Percentiles rank a stretch among this genome's conserved stretches.
Conservation (phyloP, 257 asterid species). For the Plantago major region DNA sequence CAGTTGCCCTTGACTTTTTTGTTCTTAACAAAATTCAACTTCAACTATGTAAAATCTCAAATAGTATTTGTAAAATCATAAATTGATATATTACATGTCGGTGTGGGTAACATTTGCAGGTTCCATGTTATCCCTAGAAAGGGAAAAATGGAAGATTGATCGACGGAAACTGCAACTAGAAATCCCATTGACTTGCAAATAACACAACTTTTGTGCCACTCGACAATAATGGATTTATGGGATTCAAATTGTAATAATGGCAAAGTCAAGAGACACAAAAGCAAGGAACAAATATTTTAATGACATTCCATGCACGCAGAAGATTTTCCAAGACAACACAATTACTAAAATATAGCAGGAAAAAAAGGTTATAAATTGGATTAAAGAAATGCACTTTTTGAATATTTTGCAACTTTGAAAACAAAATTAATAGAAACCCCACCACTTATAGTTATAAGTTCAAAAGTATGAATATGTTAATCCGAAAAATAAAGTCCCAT, state of each 20-base stretch:
- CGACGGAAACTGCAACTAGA: too few relatives aligned
- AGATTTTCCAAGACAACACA: not conserved
- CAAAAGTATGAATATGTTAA: constrained; percentile 2
- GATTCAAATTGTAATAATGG: constrained; percentile 1
- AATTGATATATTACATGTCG: too few relatives aligned
- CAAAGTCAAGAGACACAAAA: not conserved
- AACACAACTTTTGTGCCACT: not conserved
- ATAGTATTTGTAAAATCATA: too few relatives aligned
- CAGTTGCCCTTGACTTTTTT: too few relatives aligned
- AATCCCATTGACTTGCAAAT: too few relatives aligned
- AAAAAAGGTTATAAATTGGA: not conserved
- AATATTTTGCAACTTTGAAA: constrained; percentile 34
- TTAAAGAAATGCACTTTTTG: constrained; percentile 10
- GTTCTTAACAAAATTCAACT: too few relatives aligned
- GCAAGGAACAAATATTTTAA: not conserved
- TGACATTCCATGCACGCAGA: not conserved
- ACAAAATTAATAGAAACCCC: constrained; percentile 32
- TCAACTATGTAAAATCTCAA: too few relatives aligned
- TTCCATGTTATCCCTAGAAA: too few relatives aligned
- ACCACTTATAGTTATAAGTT: constrained; percentile 34
- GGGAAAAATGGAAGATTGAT: too few relatives aligned
- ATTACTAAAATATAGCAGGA: not conserved
- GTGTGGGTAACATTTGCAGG: too few relatives aligned
- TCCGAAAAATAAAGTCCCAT: constrained; percentile 33
- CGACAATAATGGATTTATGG: not conserved